phyloP scores from a whole-genome alignment of 768 basidiomycete genomes.

The Suillus americanus region DNA sequence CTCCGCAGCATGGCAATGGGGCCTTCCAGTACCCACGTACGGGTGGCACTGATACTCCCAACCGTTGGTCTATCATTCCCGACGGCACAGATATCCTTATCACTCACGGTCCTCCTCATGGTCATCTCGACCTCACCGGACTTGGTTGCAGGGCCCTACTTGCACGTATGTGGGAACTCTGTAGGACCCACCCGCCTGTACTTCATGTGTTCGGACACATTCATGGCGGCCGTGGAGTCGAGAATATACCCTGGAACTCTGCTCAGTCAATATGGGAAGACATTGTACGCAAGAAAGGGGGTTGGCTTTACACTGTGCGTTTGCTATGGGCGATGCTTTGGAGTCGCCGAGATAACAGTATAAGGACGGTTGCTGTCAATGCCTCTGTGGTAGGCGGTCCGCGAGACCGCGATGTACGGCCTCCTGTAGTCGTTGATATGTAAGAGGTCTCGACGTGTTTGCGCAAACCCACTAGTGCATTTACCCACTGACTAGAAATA shows the following conservation, averaged over 20 bases:
- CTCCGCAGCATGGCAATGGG: conserved; percentile 35
- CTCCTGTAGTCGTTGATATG: background rate
- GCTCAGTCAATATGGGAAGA: conserved; percentile 32
- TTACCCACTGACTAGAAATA: background rate
- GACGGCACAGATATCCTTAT: conserved; percentile 38
- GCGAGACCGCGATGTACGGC: background rate
- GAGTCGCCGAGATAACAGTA: background rate
- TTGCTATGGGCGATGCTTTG: background rate
- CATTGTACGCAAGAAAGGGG: conserved; percentile 7
- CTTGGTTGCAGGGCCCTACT: conserved; percentile 36
- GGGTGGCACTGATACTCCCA: background rate
- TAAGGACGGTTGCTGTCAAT: background rate
- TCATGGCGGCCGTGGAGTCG: conserved; percentile 36
- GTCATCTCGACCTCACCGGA: conserved; percentile 29
- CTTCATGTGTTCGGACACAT: conserved; percentile 46
- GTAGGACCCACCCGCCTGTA: conserved; percentile 22
- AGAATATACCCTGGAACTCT: conserved; percentile 31
- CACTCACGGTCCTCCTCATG: conserved; percentile 42
- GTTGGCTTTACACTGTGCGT: background rate
- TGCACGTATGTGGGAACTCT: conserved; percentile 30
- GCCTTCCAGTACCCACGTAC: conserved; percentile 38
- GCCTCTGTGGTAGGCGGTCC: background rate
- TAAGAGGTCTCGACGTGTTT: background rate
- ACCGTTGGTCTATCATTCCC: conserved; percentile 31
- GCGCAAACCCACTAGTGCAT: background rate